Evolutionary conservation across 2,329 filamentous ascomycete genomes (phyloP), one percentile per base, ranked within the genome.

Genomic region (Pseudogymnoascus sp.): DNA sequence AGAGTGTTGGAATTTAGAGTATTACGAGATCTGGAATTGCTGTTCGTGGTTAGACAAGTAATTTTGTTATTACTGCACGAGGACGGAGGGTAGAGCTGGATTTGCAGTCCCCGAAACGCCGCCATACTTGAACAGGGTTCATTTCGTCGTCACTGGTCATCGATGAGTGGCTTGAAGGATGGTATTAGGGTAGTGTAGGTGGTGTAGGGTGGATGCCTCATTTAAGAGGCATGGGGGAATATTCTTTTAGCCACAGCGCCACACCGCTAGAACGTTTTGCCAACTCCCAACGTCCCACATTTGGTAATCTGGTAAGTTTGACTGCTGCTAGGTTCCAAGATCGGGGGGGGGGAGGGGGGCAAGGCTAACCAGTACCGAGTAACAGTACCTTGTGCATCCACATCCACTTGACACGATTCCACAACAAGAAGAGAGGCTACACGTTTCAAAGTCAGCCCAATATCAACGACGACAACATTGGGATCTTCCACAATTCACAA

Each of bases 231-330:
- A 19, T 8, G 6, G n/a, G n/a, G 31, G 50, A 56, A 56, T 56
- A 56, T 56, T 56, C 50, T 33, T 56, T 33, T 56, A 56, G 50
- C 50, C 50, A 56, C 50, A 56, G 28, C 50, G 50, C 50, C 50
- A 56, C 50, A 56, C 50, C 28, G 50, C 28, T 56, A 56, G 50
- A 56, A 35, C 10, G 31, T 33, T 33, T 10, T 3, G 8, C 19
- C 22, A 12, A 26, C 12, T 22, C 38, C 8, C 38, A 41, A 41
- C 16, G 19, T 22, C n/a, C 38, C 38, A 38, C 37, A 38, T 6
- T 16, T 38, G 37, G 8, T 38, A 38, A 38, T 38, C 37, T n/a
- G 19, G 19, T 19, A 19, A 31, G 28, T 31, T 31, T 6, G 28
- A 8, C 28, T 31, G 28, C 28, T 16, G 11, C 40, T 46, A 56